Evolutionary conservation across 805 yeast genomes (phyloP), one percentile per base, ranked within the genome.

Genomic region (Grigorovia transvaalensis): DNA sequence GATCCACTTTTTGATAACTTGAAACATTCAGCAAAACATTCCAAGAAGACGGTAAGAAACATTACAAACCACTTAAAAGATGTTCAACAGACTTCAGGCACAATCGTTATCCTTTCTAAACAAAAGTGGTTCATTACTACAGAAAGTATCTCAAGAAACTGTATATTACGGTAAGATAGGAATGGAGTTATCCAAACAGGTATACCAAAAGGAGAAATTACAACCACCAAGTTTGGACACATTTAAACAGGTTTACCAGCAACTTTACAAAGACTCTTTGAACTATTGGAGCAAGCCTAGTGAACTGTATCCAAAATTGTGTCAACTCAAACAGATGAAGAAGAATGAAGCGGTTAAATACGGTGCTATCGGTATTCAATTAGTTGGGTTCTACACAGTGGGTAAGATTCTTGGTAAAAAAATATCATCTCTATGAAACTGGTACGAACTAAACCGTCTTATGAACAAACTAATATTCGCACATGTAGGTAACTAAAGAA

Each of bases 341-440:
- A 82, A 77, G 69, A 81, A 78, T 59, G 76, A 77, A 64, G 76
- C 73, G 58, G 70, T 81, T 61, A 81, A 79, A 72, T 85, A 78
- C 68, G 84, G 84, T 61, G 84, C 90, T 42, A 82, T 80, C 72
- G 82, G 81, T 59, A 73, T 89, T 60, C 99, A 93, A 74, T 73
- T 91, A 51, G 75, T 87, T 59, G 99, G 97, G 57, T 78, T 90
- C 69, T 93, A 89, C 73, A 81, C 97, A 29, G 77, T 91, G 47
- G 99, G 99, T 68, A 99, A 93, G 78, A 81, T 90, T 61, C 78
- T 93, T 65, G 99, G 99, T 66, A 88, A 98, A 78, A 85, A 98
- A 97, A 60, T 91, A 46, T 42, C 56, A 43, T 35, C 51, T 45
- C 43, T 45, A 46, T 19, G 49, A 27, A 23, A 23, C 27, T 23